Base-by-base conservation (phyloP, 2,329 filamentous ascomycete genomes). In the Colletotrichum destructivum region DNA sequence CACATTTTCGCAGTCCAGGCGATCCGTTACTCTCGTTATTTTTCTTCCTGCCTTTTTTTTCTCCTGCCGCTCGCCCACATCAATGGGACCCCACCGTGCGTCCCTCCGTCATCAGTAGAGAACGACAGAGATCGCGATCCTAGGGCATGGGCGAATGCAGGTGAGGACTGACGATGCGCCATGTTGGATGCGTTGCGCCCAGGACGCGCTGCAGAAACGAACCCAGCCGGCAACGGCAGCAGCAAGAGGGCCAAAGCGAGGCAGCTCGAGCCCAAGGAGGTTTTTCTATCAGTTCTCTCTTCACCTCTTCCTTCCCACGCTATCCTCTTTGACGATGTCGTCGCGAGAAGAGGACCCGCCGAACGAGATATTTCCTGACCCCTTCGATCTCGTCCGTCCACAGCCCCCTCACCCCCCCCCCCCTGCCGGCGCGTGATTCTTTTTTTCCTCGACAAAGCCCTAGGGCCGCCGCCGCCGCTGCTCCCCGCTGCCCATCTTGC, bases 141-240 rank as follows among this genome's bases (percentile, higher is more conserved):
- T 47, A 60, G 47, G 21, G 51, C 46, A 40, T 47, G 23, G 26
- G n/a, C 52, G 35, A 51, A 69, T 69, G 69, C 69, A 69, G 52
- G 66, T 63, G 69, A 71, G 69, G 69, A 71, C 51, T 71, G 69
- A 71, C 69, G 51, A 54, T 63, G 65, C 65, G 59, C 69, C 69
- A 9, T 35, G 31, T 35, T 35, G 31, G 26, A 21, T 69, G 18
- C 57, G 65, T 59, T 71, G 59, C 69, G 46, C 59, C 26, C 59
- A 59, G 35, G 54, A 55, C 52, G 38, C 69, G 69, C 69, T 60
- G 69, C 65, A 71, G 69, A 69, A 69, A 59, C 52, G 21, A 44
- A 5, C 31, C 31, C 31, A 35, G 31, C 31, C 31, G 31, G 31
- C 31, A 31, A 8, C 31, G 31, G 31, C 6, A 35, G 8, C 40